These are phyloP conservation scores for Dryadomyces sulphureus DNA, from an alignment of 2,329 filamentous ascomycete species.

Conservation along the genomic window DNA sequence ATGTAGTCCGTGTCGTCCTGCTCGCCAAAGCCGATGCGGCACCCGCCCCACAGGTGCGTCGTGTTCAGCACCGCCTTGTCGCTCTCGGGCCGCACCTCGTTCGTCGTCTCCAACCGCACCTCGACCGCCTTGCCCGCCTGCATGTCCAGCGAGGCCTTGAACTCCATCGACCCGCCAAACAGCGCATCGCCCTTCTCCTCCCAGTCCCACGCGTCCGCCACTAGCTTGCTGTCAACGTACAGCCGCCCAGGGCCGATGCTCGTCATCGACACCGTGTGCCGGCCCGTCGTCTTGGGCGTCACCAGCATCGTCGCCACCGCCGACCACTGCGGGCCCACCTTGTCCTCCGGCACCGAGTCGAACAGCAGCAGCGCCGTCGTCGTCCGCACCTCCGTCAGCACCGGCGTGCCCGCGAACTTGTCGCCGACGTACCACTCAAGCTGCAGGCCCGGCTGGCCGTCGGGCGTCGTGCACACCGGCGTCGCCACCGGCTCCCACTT, in stretches of 20 bases:
- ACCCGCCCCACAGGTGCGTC: constrained; percentile 55
- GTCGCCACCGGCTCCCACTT: constrained; percentile 52
- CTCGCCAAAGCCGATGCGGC: constrained; percentile 23
- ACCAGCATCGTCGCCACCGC: constrained; percentile 46
- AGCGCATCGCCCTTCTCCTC: constrained; percentile 40
- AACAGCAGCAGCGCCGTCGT: constrained; percentile 57
- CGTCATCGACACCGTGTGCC: constrained; percentile 53
- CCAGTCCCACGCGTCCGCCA: constrained; percentile 55
- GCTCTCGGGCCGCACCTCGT: constrained; percentile 44
- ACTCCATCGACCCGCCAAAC: constrained; percentile 51
- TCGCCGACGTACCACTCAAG: constrained; percentile 53
- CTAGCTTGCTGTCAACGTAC: constrained; percentile 42
- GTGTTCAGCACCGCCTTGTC: constrained; percentile 43
- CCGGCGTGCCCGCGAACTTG: constrained; percentile 41
- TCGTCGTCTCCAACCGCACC: constrained; percentile 50
- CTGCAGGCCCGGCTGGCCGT: constrained; percentile 43
- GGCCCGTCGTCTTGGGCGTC: constrained; percentile 42
- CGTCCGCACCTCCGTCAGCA: constrained; percentile 40
- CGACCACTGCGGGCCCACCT: constrained; percentile 49
- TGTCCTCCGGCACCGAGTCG: constrained; percentile 48
- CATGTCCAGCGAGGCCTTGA: constrained; percentile 45
- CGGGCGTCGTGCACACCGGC: constrained; percentile 38
- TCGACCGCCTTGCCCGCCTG: constrained; percentile 44
- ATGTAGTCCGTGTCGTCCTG: not conserved
- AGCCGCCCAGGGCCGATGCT: constrained; percentile 50